Base-by-base conservation (phyloP, 208 protist species). In the Trypanosoma theileri region DNA sequence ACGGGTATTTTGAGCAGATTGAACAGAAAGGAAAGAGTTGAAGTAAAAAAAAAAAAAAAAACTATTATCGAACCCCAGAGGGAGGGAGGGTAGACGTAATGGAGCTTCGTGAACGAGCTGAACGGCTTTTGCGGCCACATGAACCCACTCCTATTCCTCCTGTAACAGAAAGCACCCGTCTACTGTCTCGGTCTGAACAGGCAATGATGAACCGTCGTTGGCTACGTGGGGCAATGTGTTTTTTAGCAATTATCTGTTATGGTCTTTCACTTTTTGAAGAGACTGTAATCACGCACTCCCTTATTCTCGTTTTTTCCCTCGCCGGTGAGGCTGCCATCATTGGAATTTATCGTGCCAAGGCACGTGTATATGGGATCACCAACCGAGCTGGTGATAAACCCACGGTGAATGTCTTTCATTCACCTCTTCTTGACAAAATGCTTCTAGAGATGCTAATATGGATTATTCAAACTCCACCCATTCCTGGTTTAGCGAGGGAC, bases 401-500 rank as follows among this genome's bases (percentile, higher is more conserved):
- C 54, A 45, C 35, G 26, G 76, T 79, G 28, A 80, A 75, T 72
- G 68, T 80, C 3, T 59, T 91, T 57, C 85, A 91, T 77, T 86
- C 84, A 1, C 84, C 87, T 1, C 66, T 64, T 51, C 17, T 84
- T 60, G 55, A 31, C 13, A 35, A 35, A n/a, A 82, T 82, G 76
- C 7, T 76, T 1, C 7, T 79, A 46, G 87, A 93, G 69, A 88
- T 88, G 80, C 14, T 88, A 24, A 17, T 93, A 24, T 93, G 87
- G 84, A 69, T 90, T 21, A 64, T 93, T 24, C 86, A 90, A 61
- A 65, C 69, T 13, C 87, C 87, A 26, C 87, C 87, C 0, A 72
- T 74, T 31, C 56, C 86, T 26, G 55, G 46, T 40, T 28, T 28
- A 19, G 65, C 60, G 65, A 65, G 59, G 10, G 50, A 60, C 4